Conservation (phyloP, 305 asterid genomes). For the Ilex paraguariensis region DNA sequence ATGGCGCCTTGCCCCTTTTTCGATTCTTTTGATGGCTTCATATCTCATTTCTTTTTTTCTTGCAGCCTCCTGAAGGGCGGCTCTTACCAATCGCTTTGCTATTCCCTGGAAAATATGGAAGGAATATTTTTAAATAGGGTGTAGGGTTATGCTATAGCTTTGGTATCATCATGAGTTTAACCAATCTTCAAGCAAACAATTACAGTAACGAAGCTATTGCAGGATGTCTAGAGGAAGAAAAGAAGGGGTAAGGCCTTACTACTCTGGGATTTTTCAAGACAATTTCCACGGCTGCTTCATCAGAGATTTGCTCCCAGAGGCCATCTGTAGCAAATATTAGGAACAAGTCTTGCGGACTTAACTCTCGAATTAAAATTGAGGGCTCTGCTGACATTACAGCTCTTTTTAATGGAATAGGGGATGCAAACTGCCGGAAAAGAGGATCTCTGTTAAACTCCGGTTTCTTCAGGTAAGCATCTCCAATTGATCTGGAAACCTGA, state of each 20-base stretch:
- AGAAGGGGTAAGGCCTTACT: conserved; percentile 19
- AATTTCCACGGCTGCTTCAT: conserved; percentile 33
- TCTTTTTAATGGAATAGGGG: conserved; percentile 34
- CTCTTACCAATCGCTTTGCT: conserved; percentile 66
- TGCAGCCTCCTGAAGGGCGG: conserved; percentile 78
- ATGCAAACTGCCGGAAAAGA: conserved; percentile 27
- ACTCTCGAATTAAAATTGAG: conserved; percentile 26
- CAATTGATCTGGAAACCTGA: conserved; percentile 44
- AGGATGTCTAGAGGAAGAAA: neutral
- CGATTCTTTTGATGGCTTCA: conserved; percentile 67
- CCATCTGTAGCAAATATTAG: conserved; percentile 47
- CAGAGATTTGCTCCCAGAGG: conserved; percentile 42
- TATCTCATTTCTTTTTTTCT: conserved; percentile 87
- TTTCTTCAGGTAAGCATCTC: conserved; percentile 38
- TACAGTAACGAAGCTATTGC: too few relatives aligned
- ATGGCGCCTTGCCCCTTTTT: conserved; percentile 75
- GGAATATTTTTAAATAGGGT: neutral
- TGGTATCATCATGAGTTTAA: too few relatives aligned
- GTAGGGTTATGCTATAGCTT: too few relatives aligned
- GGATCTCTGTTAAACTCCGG: conserved; percentile 41
- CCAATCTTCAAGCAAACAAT: too few relatives aligned
- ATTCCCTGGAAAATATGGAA: conserved; percentile 51
- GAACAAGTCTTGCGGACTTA: conserved; percentile 31
- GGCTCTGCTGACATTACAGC: conserved; percentile 43
- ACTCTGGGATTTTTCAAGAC: conserved; percentile 30